Percentiles rank a stretch among this genome's conserved stretches.
phyloP scores from a whole-genome alignment of 106 monocot species.

The Agapanthus africanus region DNA sequence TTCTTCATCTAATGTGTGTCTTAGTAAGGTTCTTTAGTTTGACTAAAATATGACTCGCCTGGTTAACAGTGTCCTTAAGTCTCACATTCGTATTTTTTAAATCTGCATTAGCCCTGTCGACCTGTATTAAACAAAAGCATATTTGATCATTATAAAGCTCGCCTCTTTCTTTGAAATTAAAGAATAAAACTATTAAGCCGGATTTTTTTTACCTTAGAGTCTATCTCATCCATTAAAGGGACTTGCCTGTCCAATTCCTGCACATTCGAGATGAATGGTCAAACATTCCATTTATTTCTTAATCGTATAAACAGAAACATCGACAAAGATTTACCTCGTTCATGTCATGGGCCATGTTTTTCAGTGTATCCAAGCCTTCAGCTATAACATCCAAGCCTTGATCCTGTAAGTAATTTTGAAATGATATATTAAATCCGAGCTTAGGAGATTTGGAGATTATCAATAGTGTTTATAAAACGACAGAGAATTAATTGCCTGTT shows the following conservation, averaged over 20 bases:
- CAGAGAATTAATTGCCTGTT: constrained; percentile 55
- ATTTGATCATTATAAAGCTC: constrained; percentile 1
- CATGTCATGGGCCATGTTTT: constrained; percentile 97
- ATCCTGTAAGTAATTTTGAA: constrained; percentile 12
- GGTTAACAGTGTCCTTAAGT: constrained; percentile 90
- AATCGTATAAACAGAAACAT: not conserved
- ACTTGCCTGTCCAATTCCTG: constrained; percentile 98
- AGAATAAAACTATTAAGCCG: not conserved
- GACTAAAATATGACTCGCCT: constrained; percentile 30
- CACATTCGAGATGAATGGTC: not conserved
- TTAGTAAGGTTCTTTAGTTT: not conserved
- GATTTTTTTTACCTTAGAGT: constrained; percentile 28
- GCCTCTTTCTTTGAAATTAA: not conserved
- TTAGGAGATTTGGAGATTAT: not conserved
- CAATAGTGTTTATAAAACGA: not conserved
- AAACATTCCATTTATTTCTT: not conserved
- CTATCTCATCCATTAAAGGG: constrained; percentile 96
- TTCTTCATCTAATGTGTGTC: not conserved
- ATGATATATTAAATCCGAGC: no score
- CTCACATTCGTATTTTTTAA: constrained; percentile 97
- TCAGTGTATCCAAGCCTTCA: constrained; percentile 90
- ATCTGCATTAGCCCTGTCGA: constrained; percentile 66
- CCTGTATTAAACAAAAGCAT: constrained; percentile 19
- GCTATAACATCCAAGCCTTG: constrained; percentile 66
- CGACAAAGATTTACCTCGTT: constrained; percentile 57